Evolutionary conservation across 192 early-diverging fungal species (phyloP), one percentile per base, ranked within the genome.

Genomic region (Thoreauomyces humboldtii): DNA sequence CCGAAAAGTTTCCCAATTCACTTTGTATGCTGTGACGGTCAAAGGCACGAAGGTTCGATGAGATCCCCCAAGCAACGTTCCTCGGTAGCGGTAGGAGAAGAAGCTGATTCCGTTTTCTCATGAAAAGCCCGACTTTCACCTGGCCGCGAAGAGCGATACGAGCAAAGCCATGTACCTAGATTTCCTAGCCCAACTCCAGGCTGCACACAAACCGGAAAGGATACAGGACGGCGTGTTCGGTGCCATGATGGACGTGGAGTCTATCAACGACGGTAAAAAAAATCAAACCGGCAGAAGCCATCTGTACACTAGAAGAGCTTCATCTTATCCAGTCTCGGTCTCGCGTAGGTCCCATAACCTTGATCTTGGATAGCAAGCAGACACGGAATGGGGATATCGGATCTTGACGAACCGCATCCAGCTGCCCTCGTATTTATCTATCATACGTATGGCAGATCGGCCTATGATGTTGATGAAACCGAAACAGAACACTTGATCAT

Each of bases 81-180:
- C 48, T 21, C 7, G 11, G 14, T 14, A 11, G 48, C 7, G n/a
- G 25, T 58, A 9, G 12, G 41, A 19, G 7, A 45, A 9, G 41
- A 7, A 11, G 37, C 55, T 7, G 9, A 9, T 22, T 51, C 14
- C 48, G 47, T 46, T 53, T 38, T 66, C 77, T 19, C 76, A 77
- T n/a, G n/a, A n/a, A 33, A 98, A 98, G 71, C 95, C 93, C 15
- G 92, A 94, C 73, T 98, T 98, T 65, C 93, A 94, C 67, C 65
- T 86, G 28, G 90, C 93, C 1, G 95, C 94, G 92, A 89, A 89
- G 54, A 75, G 81, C 3, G 77, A 71, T 0, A 52, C 71, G 12
- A 87, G 90, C 19, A 85, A 81, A 14, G 79, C 79, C 38, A 82
- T 91, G 72, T 98, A 96, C 74, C 65, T 81, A 17, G 61, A 65